Base-by-base conservation (phyloP, 2,329 filamentous ascomycete genomes). In the Seiridium cupressi region DNA sequence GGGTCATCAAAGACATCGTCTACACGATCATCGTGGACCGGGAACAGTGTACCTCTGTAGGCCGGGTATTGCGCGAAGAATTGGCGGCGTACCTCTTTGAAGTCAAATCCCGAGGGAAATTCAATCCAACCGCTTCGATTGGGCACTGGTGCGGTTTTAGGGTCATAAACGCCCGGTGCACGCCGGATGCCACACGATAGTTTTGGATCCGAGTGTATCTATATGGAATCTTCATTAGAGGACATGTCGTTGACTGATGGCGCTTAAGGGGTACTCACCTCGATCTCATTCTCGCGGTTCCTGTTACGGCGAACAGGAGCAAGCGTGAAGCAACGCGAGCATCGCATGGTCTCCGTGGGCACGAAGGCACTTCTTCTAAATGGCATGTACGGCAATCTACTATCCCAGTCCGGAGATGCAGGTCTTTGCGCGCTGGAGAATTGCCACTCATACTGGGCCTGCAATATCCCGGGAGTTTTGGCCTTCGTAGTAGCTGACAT, bases 51-150 rank as follows among this genome's bases (percentile, higher is more conserved):
- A 9, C 49, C 9, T 26, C 26, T 40, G 7, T 66, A 66, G 3
- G 59, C 62, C 9, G 63, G 63, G 36, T 63, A 65, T 3, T 44
- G 26, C 1, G 10, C 40, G 38, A 63, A 26, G 48, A 66, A 66
- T 1, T 49, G 32, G 8, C 40, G 44, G 36, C 59, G 63, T 7
- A 59, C 60, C 35, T 35, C 35, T 5, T 26, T 47, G 13, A 65
- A 65, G 56, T 65, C 54, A n/a, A 53, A 53, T 1, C 35, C 49
- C 4, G 34, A n/a, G 18, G 49, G 49, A 8, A 53, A 53, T 26
- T 11, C 13, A 51, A 63, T 64, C 64, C 64, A 66, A 10, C 63
- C 64, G 35, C 64, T 66, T n/a, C 48, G 62, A 47, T 66, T 66
- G 18, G 64, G 64, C 42, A 63, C 36, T 2, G 8, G 5, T 4